phyloP scores from a whole-genome alignment of 257 asterid species.

The Solanum microdontum region DNA sequence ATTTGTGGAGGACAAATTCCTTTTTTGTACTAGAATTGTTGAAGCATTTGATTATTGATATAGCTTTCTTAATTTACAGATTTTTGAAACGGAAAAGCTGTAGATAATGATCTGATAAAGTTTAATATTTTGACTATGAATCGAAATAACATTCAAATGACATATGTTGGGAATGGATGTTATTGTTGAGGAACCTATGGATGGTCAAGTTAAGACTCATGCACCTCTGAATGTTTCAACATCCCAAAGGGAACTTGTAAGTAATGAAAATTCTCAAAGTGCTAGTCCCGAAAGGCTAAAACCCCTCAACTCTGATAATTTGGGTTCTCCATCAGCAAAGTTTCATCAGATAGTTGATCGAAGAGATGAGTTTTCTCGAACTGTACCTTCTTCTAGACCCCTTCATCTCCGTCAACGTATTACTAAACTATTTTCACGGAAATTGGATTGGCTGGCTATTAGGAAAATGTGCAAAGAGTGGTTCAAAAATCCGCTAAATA shows the following conservation, averaged over 20 bases:
- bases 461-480: constrained; percentile 47
- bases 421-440: constrained; percentile 31
- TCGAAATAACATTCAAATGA: constrained; percentile 41
- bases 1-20: not conserved
- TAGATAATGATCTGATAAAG: not conserved
- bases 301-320: constrained; percentile 40
- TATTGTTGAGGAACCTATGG: constrained; percentile 27
- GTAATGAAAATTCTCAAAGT: constrained; percentile 19
- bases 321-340: constrained; percentile 52
- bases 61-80: not conserved
- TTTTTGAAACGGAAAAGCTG: not conserved
- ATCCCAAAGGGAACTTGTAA: constrained; percentile 49
- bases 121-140: not conserved
- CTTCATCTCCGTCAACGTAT: constrained; percentile 38
- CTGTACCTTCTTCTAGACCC: constrained; percentile 55
- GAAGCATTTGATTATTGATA: not conserved
- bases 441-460: constrained; percentile 43
- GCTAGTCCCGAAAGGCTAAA: constrained; percentile 26
- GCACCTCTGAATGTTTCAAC: constrained; percentile 34
- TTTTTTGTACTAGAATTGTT: not conserved
- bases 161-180: constrained; percentile 29
- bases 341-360: constrained; percentile 50
- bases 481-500: constrained; percentile 56
- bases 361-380: constrained; percentile 63
- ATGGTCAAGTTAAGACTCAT: constrained; percentile 15